Conservation (phyloP, 2,329 filamentous ascomycete genomes). For the Epichloe scottii region DNA sequence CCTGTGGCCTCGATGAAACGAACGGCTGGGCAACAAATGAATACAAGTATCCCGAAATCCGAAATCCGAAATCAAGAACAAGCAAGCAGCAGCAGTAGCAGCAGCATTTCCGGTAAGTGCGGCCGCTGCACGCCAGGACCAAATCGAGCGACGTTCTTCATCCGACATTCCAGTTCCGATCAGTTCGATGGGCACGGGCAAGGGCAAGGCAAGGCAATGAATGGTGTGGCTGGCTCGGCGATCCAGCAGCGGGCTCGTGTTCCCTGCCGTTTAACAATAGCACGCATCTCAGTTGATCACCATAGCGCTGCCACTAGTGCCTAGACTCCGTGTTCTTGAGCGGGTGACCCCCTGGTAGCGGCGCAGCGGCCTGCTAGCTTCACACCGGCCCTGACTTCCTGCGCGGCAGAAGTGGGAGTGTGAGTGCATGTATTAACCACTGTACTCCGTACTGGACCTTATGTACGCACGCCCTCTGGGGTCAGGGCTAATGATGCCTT, state of each 20-base stretch:
- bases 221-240: not conserved
- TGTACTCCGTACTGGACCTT: not conserved
- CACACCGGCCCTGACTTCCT: not conserved
- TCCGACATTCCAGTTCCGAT: conserved; percentile 2
- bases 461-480: not conserved
- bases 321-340: not conserved
- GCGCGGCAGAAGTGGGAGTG: not conserved
- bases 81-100: not conserved
- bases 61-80: not conserved
- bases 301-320: conserved; percentile 1
- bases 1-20: not conserved
- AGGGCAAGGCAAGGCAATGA: not conserved
- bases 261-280: not conserved
- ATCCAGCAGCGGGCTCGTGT: conserved; percentile 2
- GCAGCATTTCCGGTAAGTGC: not conserved
- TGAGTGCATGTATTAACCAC: not conserved
- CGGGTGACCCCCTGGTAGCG: not conserved
- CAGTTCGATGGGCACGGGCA: not conserved
- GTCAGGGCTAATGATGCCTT: not conserved
- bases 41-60: not conserved
- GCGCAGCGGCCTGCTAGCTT: not conserved
- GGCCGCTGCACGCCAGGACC: not conserved
- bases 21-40: not conserved
- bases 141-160: conserved; percentile 2
- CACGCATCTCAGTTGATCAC: conserved; percentile 1